These are phyloP conservation scores for Carex arenaria DNA, from an alignment of 202 grass and related monocot genomes.

Conservation along the genomic window DNA sequence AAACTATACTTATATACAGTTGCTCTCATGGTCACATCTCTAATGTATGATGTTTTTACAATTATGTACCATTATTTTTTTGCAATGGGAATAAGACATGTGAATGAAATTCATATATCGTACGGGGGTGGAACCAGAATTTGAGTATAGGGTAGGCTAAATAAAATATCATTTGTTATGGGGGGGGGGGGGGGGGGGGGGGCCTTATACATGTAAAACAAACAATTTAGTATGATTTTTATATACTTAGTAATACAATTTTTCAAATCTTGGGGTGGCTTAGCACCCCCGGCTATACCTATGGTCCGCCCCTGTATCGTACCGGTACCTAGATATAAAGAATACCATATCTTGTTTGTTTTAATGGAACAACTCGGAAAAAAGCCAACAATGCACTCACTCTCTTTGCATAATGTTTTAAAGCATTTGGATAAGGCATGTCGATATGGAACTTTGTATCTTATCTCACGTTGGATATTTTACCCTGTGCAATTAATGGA, in stretches of 20 bases:
- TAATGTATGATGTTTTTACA: neutral
- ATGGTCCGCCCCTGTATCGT: too few species aligned
- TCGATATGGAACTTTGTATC: neutral
- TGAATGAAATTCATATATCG: neutral
- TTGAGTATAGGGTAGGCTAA: too few species aligned
- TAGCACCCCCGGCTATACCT: too few species aligned
- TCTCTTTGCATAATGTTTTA: slow-evolving; percentile 5
- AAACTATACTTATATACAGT: neutral
- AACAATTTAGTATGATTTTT: too few species aligned
- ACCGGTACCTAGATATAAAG: neutral
- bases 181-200: too few species aligned
- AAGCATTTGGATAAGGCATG: slow-evolving; percentile 5
- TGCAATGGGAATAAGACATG: neutral
- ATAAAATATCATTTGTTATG: too few species aligned
- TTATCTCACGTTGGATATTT: slow-evolving; percentile 15
- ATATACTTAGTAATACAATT: too few species aligned
- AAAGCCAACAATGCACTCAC: neutral
- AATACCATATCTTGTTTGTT: slow-evolving; percentile 1
- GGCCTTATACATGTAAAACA: too few species aligned
- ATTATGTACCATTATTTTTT: too few species aligned
- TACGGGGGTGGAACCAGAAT: neutral
- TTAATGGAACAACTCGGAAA: neutral
- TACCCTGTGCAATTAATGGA: neutral
- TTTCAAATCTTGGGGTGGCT: too few species aligned
- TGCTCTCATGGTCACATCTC: neutral